These are phyloP conservation scores for Polyrhizophydium stewartii DNA, from an alignment of 371 early-diverging fungal genomes.

Conservation along the genomic window DNA sequence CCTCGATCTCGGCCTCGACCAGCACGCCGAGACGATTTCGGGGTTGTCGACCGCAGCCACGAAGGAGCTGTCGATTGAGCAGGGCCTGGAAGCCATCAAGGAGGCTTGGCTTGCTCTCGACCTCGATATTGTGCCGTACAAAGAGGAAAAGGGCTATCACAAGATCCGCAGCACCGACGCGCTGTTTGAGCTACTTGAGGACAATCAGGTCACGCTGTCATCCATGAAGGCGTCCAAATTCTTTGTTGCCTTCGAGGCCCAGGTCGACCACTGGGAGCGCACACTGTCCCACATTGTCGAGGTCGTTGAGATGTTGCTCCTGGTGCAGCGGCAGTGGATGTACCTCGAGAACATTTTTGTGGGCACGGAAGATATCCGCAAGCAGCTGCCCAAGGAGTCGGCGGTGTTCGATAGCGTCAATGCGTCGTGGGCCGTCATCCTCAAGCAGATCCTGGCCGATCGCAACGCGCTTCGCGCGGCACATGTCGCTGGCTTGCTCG, in stretches of 20 bases:
- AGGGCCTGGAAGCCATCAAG: constrained; percentile 39
- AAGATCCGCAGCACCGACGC: constrained; percentile 45
- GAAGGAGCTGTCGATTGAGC: constrained; percentile 50
- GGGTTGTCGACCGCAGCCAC: constrained; percentile 40
- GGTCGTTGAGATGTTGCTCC: constrained; percentile 43
- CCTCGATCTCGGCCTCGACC: constrained; percentile 47
- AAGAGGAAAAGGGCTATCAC: constrained; percentile 48
- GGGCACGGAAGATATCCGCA: constrained; percentile 54
- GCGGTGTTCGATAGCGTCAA: constrained; percentile 48
- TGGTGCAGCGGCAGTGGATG: constrained; percentile 54
- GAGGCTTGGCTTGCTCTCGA: constrained; percentile 45
- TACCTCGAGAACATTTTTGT: constrained; percentile 57
- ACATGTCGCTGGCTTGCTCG: constrained; percentile 33
- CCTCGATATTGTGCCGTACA: constrained; percentile 47
- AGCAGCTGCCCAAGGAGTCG: constrained; percentile 54
- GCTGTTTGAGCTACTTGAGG: constrained; percentile 50
- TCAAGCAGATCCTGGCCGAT: constrained; percentile 29
- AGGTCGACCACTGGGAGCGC: constrained; percentile 51
- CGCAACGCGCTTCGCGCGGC: constrained; percentile 40
- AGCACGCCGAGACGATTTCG: constrained; percentile 41
- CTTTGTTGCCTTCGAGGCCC: constrained; percentile 43
- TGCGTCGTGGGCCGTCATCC: constrained; percentile 30
- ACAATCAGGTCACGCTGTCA: constrained; percentile 53
- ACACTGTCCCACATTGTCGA: constrained; percentile 46
- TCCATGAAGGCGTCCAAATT: constrained; percentile 53